These are phyloP conservation scores for Talaromyces sp. DNA, from an alignment of 2,329 filamentous ascomycete genomes.

Conservation along the genomic window DNA sequence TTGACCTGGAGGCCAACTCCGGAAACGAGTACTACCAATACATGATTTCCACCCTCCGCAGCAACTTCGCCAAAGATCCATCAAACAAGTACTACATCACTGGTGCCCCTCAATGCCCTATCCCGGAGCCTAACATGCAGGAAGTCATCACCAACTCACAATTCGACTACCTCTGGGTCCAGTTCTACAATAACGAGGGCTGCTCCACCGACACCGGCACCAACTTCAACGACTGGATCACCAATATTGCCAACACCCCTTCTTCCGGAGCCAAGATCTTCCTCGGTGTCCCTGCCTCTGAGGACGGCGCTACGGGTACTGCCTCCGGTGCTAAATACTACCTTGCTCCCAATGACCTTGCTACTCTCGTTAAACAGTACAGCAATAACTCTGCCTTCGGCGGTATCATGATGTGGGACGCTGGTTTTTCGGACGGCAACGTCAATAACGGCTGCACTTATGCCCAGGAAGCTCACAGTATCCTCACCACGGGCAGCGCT, in stretches of 20 bases:
- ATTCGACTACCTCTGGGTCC: slow-evolving; percentile 53
- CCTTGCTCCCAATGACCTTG: slow-evolving; percentile 43
- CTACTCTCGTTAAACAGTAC: slow-evolving; percentile 42
- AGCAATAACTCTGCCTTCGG: slow-evolving; percentile 45
- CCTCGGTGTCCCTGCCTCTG: slow-evolving; percentile 46
- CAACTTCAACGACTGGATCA: slow-evolving; percentile 45
- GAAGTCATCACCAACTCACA: slow-evolving; percentile 39
- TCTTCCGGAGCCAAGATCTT: slow-evolving; percentile 48
- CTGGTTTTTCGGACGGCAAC: slow-evolving; percentile 47
- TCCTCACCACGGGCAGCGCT: slow-evolving; percentile 24
- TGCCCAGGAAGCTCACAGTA: slow-evolving; percentile 46
- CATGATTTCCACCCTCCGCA: slow-evolving; percentile 46
- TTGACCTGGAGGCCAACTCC: slow-evolving; percentile 43
- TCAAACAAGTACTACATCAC: slow-evolving; percentile 46
- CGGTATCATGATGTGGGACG: slow-evolving; percentile 58
- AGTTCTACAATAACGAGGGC: slow-evolving; percentile 51
- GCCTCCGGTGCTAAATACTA: slow-evolving; percentile 34
- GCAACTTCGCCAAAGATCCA: slow-evolving; percentile 33
- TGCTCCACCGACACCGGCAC: slow-evolving; percentile 47
- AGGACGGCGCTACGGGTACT: slow-evolving; percentile 23
- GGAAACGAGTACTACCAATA: slow-evolving; percentile 35
- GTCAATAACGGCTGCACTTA: slow-evolving; percentile 42
- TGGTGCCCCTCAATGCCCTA: slow-evolving; percentile 49
- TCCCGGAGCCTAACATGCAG: slow-evolving; percentile 46
- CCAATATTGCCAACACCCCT: slow-evolving; percentile 32